Evolutionary conservation across 345 rosid species (phyloP).

Genomic region (Eucalyptus polyanthemos): DNA sequence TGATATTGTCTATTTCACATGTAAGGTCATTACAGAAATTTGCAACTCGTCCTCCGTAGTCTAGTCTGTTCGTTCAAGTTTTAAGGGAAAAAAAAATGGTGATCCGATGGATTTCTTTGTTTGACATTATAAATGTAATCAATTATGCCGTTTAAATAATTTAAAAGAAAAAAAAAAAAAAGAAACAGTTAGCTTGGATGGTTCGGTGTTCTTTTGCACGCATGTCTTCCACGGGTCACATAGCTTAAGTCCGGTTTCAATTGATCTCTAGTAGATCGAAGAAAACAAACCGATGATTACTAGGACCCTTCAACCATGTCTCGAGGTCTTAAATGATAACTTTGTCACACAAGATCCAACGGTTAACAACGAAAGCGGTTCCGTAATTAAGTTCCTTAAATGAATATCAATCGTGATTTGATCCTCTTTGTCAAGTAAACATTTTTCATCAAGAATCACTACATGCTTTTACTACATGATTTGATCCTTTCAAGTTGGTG

Average conservation of each 20-base stretch:
- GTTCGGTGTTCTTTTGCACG: neutral
- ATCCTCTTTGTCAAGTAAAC: neutral
- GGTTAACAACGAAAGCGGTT: neutral
- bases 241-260: neutral
- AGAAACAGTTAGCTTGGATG: neutral
- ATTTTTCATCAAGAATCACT: neutral
- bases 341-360: neutral
- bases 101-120: neutral
- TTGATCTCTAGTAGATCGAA: neutral
- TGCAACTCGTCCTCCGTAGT: neutral
- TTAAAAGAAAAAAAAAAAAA: neutral
- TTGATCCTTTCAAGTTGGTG: neutral
- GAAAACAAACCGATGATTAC: neutral
- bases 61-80: neutral
- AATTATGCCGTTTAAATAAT: neutral
- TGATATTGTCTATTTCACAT: neutral
- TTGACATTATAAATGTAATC: neutral
- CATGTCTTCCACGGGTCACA: neutral
- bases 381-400: rapidly evolving
- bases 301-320: neutral
- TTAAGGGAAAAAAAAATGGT: neutral
- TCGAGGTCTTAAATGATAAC: neutral
- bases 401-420: neutral
- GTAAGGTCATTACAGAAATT: neutral
- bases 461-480: neutral